These are phyloP conservation scores for Saccharomyces hybrid DNA, from an alignment of 1,139 yeast species.

Conservation along the genomic window DNA sequence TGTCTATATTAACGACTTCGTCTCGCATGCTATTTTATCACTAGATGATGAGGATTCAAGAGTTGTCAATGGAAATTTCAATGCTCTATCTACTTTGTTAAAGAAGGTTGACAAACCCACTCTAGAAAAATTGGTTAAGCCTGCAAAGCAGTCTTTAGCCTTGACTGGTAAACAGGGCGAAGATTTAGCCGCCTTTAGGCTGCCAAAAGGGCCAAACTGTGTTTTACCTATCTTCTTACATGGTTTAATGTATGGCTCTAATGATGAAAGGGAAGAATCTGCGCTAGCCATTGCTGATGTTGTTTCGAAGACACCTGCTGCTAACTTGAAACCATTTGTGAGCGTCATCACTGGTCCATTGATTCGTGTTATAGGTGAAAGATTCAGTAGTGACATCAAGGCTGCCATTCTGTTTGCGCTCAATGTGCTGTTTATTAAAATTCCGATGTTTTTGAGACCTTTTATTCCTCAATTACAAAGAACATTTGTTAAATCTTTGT, in stretches of 20 bases:
- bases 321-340: constrained; percentile 75
- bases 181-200: constrained; percentile 65
- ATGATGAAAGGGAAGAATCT: constrained; percentile 75
- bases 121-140: constrained; percentile 68
- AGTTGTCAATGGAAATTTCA: constrained; percentile 65
- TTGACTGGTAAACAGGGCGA: constrained; percentile 53
- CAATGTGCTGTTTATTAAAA: constrained; percentile 66
- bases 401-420: constrained; percentile 84
- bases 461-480: constrained; percentile 96
- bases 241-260: constrained; percentile 89
- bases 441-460: constrained; percentile 89
- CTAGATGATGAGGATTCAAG: constrained; percentile 62
- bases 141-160: constrained; percentile 67
- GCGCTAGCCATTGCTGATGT: constrained; percentile 88
- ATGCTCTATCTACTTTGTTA: constrained; percentile 57
- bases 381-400: constrained; percentile 83
- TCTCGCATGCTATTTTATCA: constrained; percentile 60
- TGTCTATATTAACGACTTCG: constrained; percentile 68
- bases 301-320: constrained; percentile 79
- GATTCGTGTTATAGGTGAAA: constrained; percentile 96
- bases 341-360: constrained; percentile 95
- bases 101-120: constrained; percentile 67
- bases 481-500: constrained; percentile 86
- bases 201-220: constrained; percentile 83
- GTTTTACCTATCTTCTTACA: constrained; percentile 86